phyloP scores from a whole-genome alignment of 768 basidiomycete genomes.

The Boletus huronensis region DNA sequence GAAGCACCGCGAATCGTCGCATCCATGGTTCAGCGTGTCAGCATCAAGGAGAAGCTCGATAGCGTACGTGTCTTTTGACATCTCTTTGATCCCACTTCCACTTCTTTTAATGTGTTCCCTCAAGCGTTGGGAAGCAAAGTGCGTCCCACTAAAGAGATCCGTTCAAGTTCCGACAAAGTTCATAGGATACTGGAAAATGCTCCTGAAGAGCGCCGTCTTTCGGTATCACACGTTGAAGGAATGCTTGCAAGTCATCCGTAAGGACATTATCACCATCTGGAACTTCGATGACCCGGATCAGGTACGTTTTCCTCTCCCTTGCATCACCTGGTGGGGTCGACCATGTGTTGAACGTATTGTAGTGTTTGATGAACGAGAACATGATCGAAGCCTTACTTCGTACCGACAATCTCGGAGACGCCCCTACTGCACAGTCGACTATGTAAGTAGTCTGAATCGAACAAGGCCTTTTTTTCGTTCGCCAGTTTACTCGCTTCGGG shows the following conservation, averaged over 20 bases:
- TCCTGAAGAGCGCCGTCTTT: conserved; percentile 8
- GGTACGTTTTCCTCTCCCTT: background rate
- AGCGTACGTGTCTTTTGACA: background rate
- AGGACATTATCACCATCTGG: conserved; percentile 11
- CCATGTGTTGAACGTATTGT: background rate
- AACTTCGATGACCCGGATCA: conserved; percentile 13
- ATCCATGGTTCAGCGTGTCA: conserved; percentile 15
- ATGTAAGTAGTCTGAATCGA: background rate
- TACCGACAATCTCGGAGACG: background rate
- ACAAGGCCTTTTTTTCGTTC: background rate
- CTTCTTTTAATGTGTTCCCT: background rate
- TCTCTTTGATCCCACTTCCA: background rate
- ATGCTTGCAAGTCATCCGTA: conserved; percentile 11
- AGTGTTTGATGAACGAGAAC: conserved; percentile 10
- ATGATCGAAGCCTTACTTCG: conserved; percentile 1
- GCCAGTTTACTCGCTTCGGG: background rate
- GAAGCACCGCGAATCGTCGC: conserved; percentile 11
- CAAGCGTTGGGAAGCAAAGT: conserved; percentile 16
- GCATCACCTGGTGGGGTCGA: background rate
- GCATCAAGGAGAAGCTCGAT: conserved; percentile 14
- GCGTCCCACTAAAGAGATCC: background rate
- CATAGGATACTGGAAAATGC: conserved; percentile 12
- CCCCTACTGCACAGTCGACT: background rate
- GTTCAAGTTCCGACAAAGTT: background rate
- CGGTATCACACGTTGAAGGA: conserved; percentile 1